These are phyloP conservation scores for Bryoerythrophyllum caledonicum DNA, from an alignment of 225 moss, liverwort and hornwort genomes.

Conservation along the genomic window DNA sequence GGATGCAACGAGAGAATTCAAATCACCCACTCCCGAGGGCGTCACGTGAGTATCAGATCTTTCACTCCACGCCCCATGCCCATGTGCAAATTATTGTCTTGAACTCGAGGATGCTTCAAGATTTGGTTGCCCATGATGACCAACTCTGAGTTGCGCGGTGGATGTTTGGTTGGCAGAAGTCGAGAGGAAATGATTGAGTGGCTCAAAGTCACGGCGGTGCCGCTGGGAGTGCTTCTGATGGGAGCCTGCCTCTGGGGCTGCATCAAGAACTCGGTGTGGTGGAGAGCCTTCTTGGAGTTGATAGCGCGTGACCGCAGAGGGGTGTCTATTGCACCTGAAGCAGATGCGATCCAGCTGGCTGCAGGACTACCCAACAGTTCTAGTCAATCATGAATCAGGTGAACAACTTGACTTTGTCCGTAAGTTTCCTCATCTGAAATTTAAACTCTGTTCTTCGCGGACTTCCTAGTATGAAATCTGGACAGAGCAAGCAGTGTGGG, in stretches of 20 bases:
- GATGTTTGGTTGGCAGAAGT: background rate
- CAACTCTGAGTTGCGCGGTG: background rate
- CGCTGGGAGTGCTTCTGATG: background rate
- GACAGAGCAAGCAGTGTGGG: no score
- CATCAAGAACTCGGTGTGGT: background rate
- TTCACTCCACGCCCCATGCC: no score
- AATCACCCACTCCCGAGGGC: background rate
- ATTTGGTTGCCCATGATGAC: no score
- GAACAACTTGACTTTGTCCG: background rate
- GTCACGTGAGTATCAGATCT: background rate
- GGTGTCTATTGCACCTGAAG: background rate
- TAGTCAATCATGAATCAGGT: background rate
- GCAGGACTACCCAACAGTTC: background rate
- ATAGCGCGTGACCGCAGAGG: background rate
- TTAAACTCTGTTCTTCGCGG: no score
- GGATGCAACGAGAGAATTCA: background rate
- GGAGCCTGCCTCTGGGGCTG: background rate
- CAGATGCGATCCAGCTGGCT: no score
- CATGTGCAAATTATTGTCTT: no score
- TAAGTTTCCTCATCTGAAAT: background rate
- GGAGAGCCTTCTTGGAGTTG: background rate
- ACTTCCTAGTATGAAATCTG: no score
- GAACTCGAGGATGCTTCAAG: no score
- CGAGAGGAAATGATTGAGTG: background rate
- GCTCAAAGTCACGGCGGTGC: conserved; percentile 9